phyloP scores from a whole-genome alignment of 1,139 yeast species.

The Lodderomyces pseudojiufengensis region DNA sequence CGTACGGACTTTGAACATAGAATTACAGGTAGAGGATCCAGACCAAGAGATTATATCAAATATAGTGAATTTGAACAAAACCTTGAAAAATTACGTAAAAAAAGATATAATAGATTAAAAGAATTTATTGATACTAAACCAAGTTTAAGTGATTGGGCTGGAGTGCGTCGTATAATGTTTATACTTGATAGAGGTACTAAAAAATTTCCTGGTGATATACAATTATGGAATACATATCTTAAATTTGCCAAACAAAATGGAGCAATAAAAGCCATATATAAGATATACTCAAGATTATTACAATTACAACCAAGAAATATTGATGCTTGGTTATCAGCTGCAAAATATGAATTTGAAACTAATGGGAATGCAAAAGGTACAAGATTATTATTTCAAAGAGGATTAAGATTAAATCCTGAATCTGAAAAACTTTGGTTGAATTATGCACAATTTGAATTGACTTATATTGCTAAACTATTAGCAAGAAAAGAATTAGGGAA shows the following conservation, averaged over 20 bases:
- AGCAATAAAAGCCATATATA: conserved; percentile 76
- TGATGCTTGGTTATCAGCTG: conserved; percentile 92
- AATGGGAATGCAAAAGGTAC: conserved; percentile 91
- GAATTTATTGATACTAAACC: conserved; percentile 48
- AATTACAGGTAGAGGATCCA: conserved; percentile 78
- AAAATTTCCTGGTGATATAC: conserved; percentile 73
- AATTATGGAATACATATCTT: conserved; percentile 76
- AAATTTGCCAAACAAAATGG: conserved; percentile 70
- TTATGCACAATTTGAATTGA: conserved; percentile 83
- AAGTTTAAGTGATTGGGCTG: conserved; percentile 84
- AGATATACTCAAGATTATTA: conserved; percentile 72
- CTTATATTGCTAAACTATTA: conserved; percentile 77
- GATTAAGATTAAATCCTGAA: conserved; percentile 78
- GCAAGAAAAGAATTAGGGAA: conserved; percentile 59
- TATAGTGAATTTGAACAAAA: conserved; percentile 81
- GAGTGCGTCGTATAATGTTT: conserved; percentile 75
- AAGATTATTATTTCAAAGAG: conserved; percentile 79
- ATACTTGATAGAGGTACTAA: conserved; percentile 81
- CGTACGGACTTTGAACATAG: conserved; percentile 96
- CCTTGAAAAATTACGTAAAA: conserved; percentile 72
- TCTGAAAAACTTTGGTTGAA: conserved; percentile 73
- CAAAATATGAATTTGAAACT: conserved; percentile 86
- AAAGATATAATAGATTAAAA: conserved; percentile 63
- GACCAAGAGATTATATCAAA: conserved; percentile 69
- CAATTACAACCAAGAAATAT: conserved; percentile 89